phyloP scores from a whole-genome alignment of 768 basidiomycete genomes.

The Tricholoma saponaceum region DNA sequence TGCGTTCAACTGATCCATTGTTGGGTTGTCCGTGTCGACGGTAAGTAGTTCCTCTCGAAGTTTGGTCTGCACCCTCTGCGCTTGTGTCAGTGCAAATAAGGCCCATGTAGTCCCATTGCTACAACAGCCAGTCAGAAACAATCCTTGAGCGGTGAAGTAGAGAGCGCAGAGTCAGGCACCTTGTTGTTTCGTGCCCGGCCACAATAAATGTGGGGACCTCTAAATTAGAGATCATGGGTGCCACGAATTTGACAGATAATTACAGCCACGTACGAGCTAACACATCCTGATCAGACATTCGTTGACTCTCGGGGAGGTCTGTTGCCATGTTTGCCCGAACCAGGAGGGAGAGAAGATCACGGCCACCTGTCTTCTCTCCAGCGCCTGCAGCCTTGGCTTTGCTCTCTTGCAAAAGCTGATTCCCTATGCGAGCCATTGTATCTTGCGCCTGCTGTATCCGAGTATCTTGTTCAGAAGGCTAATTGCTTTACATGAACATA shows the following conservation, averaged over 20 bases:
- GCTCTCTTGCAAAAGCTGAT: no score
- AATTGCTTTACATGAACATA: background rate
- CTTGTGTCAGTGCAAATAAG: slow-evolving; percentile 43
- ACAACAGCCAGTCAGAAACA: background rate
- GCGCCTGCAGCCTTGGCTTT: no score
- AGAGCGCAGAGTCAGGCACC: slow-evolving; percentile 22
- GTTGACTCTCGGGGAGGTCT: slow-evolving; percentile 21
- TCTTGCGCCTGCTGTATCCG: slow-evolving; percentile 18
- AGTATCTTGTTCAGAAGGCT: slow-evolving; percentile 14
- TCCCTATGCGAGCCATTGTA: slow-evolving; percentile 36
- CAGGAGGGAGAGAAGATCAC: no score
- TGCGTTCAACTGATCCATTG: no score
- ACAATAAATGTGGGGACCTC: slow-evolving; percentile 48
- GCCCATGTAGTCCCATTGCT: slow-evolving; percentile 42
- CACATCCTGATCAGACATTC: no score
- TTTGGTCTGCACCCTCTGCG: slow-evolving; percentile 45
- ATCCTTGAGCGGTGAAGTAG: background rate
- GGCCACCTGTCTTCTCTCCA: no score
- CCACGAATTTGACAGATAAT: background rate
- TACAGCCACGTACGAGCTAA: no score
- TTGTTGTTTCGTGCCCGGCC: slow-evolving; percentile 47
- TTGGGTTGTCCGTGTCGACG: no score
- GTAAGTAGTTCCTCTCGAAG: no score
- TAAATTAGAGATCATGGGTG: slow-evolving; percentile 9
- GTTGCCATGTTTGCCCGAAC: slow-evolving; percentile 51